A percentile compares a stretch with the other conserved stretches of the same genome.
These are phyloP conservation scores for Carex pumila DNA, from an alignment of 176 grass and related monocot genomes.

Conservation along the genomic window DNA sequence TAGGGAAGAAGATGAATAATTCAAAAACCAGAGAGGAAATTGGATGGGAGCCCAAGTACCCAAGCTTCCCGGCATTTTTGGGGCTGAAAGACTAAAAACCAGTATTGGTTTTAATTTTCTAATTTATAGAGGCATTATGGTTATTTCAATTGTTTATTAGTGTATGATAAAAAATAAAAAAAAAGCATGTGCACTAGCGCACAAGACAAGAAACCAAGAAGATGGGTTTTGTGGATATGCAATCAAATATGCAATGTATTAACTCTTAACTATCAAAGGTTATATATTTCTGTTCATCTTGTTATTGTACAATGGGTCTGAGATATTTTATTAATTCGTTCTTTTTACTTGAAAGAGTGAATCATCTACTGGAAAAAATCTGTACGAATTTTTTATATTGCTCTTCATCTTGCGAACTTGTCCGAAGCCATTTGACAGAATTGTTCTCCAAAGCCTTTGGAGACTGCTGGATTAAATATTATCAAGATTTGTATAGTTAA, in stretches of 20 bases:
- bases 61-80: constrained; percentile 64
- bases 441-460: no score
- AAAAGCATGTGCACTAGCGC: not conserved
- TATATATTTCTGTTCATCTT: not conserved
- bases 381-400: no score
- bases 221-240: not conserved
- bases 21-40: constrained; percentile 60
- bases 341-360: no score
- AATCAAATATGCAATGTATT: not conserved
- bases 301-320: not conserved
- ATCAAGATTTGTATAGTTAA: no score
- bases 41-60: constrained; percentile 61
- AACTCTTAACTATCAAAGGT: not conserved
- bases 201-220: no score
- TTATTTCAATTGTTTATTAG: not conserved
- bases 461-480: no score
- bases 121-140: not conserved
- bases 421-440: no score
- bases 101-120: not conserved
- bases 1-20: constrained; percentile 89
- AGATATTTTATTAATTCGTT: not conserved
- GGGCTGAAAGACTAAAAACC: constrained; percentile 26
- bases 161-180: not conserved
- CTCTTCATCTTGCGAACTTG: not conserved
- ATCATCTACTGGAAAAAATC: not conserved